Percentiles rank a stretch among this genome's conserved stretches.
These are phyloP conservation scores for Annulohypoxylon stygium DNA, from an alignment of 495 filamentous ascomycete species.

Conservation along the genomic window DNA sequence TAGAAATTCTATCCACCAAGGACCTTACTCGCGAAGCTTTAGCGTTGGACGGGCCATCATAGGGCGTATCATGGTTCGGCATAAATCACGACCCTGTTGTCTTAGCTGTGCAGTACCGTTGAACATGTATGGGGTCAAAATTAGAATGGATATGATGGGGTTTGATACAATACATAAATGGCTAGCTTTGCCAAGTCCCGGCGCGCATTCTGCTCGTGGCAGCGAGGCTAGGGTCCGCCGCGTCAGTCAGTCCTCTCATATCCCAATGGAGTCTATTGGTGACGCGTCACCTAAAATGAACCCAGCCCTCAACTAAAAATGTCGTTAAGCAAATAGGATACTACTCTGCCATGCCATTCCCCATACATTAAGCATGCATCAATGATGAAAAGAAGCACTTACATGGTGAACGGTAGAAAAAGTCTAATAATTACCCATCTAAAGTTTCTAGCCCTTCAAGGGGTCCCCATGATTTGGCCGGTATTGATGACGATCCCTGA, in stretches of 20 bases:
- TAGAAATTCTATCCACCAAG: neutral
- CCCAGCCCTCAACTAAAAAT: neutral
- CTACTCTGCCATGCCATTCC: neutral
- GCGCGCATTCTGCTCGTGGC: conserved; percentile 5
- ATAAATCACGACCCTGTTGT: neutral
- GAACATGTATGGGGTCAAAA: neutral
- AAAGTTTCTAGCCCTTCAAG: neutral
- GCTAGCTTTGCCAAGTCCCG: neutral
- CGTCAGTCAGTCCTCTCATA: conserved; percentile 23
- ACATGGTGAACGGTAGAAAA: neutral
- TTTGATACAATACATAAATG: neutral
- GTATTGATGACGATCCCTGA: conserved; percentile 7
- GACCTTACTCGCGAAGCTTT: neutral
- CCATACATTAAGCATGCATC: neutral
- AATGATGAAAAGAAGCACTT: neutral
- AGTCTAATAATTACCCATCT: neutral
- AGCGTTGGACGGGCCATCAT: neutral
- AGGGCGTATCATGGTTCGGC: conserved; percentile 5
- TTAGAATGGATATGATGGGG: neutral
- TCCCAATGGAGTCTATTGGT: conserved; percentile 11
- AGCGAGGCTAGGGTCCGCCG: conserved; percentile 8
- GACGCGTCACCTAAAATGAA: conserved; percentile 25
- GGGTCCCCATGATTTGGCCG: neutral
- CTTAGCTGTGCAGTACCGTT: neutral
- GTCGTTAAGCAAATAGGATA: neutral